phyloP scores from a whole-genome alignment of 2,329 filamentous ascomycete genomes.

The Trichoderma citrinoviride region DNA sequence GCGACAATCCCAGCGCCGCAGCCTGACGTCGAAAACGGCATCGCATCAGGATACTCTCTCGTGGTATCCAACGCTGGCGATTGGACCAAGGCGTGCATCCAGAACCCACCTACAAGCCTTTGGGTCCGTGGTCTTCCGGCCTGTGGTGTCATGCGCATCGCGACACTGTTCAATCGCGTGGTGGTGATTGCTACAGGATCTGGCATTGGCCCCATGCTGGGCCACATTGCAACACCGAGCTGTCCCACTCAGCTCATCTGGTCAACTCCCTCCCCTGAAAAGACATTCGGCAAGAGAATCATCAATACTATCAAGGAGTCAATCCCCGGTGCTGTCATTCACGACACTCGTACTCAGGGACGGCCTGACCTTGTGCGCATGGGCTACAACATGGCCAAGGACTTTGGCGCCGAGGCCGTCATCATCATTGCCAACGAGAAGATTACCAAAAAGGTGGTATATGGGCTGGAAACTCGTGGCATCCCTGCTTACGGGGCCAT shows the following conservation, averaged over 20 bases:
- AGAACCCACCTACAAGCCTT: constrained; percentile 56
- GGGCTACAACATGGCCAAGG: constrained; percentile 53
- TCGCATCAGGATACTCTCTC: constrained; percentile 57
- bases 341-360: constrained; percentile 61
- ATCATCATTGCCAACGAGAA: constrained; percentile 70
- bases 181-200: constrained; percentile 70
- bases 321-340: constrained; percentile 62
- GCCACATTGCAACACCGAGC: constrained; percentile 51
- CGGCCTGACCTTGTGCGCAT: constrained; percentile 56
- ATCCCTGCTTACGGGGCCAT: constrained; percentile 70
- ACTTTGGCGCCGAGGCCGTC: constrained; percentile 64
- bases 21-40: constrained; percentile 27
- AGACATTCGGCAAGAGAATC: constrained; percentile 61
- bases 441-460: constrained; percentile 66
- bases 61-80: constrained; percentile 72
- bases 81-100: constrained; percentile 67
- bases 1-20: constrained; percentile 65
- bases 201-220: constrained; percentile 68
- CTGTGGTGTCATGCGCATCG: constrained; percentile 65
- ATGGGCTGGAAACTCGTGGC: constrained; percentile 63
- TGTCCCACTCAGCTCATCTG: constrained; percentile 62
- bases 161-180: constrained; percentile 62
- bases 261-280: constrained; percentile 60
- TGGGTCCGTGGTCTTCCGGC: constrained; percentile 68
- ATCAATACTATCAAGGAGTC: constrained; percentile 53